phyloP scores from a whole-genome alignment of 805 yeast genomes.

The Schwanniomyces sp. region DNA sequence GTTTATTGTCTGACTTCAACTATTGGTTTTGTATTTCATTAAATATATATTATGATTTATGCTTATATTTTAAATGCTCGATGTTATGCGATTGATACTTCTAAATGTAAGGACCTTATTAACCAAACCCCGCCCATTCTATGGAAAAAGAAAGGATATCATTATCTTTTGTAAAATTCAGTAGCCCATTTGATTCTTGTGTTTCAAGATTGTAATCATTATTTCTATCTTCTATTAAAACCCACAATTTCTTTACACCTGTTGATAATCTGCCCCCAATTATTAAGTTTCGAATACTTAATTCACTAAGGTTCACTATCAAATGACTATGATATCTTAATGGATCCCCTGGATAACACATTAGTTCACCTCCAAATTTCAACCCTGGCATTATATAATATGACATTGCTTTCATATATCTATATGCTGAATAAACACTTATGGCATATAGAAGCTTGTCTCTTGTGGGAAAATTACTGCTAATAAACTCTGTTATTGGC shows the following conservation, averaged over 20 bases:
- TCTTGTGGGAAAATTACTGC: constrained; percentile 1
- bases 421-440: constrained; percentile 23
- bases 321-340: constrained; percentile 85
- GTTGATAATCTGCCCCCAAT: constrained; percentile 93
- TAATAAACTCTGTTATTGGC: not conserved
- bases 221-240: constrained; percentile 43
- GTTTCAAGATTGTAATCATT: constrained; percentile 8
- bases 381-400: constrained; percentile 78
- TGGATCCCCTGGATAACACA: constrained; percentile 96
- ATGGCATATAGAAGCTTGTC: constrained; percentile 4
- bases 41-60: not conserved
- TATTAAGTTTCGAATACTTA: constrained; percentile 57
- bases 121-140: constrained; percentile 98
- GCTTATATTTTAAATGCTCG: not conserved
- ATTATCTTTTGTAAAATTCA: constrained; percentile 12
- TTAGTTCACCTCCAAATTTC: constrained; percentile 84
- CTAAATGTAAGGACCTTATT: constrained; percentile 1
- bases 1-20: not conserved
- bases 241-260: constrained; percentile 85
- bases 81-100: not conserved
- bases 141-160: constrained; percentile 59
- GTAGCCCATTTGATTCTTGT: not conserved
- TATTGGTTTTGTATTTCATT: not conserved
- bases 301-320: constrained; percentile 53
- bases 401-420: constrained; percentile 41